phyloP scores from a whole-genome alignment of 768 basidiomycete species.

The Favolaschia claudopus region DNA sequence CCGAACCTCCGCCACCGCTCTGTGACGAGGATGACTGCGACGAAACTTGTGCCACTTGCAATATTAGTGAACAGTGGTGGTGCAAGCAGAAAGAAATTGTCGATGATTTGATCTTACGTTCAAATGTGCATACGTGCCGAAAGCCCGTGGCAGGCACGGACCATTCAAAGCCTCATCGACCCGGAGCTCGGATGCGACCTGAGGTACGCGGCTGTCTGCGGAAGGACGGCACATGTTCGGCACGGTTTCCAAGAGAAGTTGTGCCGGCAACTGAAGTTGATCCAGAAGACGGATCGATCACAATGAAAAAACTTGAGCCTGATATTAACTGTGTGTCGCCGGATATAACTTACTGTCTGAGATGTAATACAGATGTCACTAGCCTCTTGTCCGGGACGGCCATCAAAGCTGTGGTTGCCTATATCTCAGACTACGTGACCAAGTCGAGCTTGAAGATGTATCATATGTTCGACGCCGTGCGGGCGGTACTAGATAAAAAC shows the following conservation, averaged over 20 bases:
- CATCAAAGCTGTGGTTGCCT: slow-evolving; percentile 46
- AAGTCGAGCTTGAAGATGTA: slow-evolving; percentile 49
- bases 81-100: slow-evolving; percentile 25
- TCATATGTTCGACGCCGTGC: slow-evolving; percentile 42
- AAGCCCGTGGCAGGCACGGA: slow-evolving; percentile 12
- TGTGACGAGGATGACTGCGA: slow-evolving; percentile 14
- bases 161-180: not conserved
- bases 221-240: slow-evolving; percentile 38
- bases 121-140: slow-evolving; percentile 40
- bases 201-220: slow-evolving; percentile 36
- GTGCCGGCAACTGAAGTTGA: slow-evolving; percentile 32
- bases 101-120: slow-evolving; percentile 37
- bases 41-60: slow-evolving; percentile 31
- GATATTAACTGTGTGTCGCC: slow-evolving; percentile 46
- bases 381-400: slow-evolving; percentile 47
- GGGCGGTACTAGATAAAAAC: slow-evolving; percentile 34
- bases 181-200: not conserved
- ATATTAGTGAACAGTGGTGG: slow-evolving; percentile 17
- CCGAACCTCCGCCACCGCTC: slow-evolving; percentile 25
- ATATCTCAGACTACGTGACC: slow-evolving; percentile 53
- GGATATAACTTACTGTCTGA: slow-evolving; percentile 39
- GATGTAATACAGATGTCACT: slow-evolving; percentile 49
- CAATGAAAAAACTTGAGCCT: slow-evolving; percentile 42
- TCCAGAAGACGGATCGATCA: slow-evolving; percentile 33
- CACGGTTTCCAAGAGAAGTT: slow-evolving; percentile 43